A percentile compares a stretch with the other conserved stretches of the same genome.
Conservation (phyloP, 2,329 filamentous ascomycete genomes). For the Ophidiomyces ophidiicola region DNA sequence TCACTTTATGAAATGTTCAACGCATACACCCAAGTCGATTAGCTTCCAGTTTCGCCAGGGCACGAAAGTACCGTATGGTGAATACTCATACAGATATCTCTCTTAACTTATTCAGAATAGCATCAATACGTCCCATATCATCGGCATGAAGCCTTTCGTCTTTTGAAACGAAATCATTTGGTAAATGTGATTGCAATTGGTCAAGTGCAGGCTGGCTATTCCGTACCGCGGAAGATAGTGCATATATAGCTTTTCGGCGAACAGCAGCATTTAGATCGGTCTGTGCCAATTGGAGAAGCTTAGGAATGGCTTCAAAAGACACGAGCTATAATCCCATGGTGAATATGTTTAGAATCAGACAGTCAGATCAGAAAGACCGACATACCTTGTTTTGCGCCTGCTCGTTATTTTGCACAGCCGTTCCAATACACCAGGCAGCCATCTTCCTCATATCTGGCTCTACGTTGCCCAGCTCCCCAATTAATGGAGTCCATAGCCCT, state of each 20-base stretch:
- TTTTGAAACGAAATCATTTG: slow-evolving; percentile 47
- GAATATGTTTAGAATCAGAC: no score
- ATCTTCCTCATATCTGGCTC: slow-evolving; percentile 65
- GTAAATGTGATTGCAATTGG: slow-evolving; percentile 53
- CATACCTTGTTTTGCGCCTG: slow-evolving; percentile 63
- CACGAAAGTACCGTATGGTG: neutral
- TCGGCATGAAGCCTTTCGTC: slow-evolving; percentile 62
- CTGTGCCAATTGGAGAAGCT: slow-evolving; percentile 53
- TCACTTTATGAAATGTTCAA: no score
- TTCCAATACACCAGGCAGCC: slow-evolving; percentile 90
- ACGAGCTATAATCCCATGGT: slow-evolving; percentile 35
- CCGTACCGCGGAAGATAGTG: slow-evolving; percentile 69
- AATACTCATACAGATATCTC: slow-evolving; percentile 6
- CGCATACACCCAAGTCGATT: no score
- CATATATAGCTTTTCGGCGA: slow-evolving; percentile 77
- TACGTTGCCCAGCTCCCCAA: slow-evolving; percentile 54
- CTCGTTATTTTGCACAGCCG: slow-evolving; percentile 91
- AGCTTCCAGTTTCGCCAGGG: neutral
- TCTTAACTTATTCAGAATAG: slow-evolving; percentile 55
- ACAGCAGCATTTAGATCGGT: slow-evolving; percentile 51
- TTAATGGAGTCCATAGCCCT: slow-evolving; percentile 68
- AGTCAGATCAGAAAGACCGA: slow-evolving; percentile 13
- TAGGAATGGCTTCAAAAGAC: slow-evolving; percentile 53
- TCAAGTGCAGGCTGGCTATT: slow-evolving; percentile 74
- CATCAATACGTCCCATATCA: slow-evolving; percentile 79